phyloP scores from a whole-genome alignment of 2,329 filamentous ascomycete species.

The Rachicladosporium sp. region DNA sequence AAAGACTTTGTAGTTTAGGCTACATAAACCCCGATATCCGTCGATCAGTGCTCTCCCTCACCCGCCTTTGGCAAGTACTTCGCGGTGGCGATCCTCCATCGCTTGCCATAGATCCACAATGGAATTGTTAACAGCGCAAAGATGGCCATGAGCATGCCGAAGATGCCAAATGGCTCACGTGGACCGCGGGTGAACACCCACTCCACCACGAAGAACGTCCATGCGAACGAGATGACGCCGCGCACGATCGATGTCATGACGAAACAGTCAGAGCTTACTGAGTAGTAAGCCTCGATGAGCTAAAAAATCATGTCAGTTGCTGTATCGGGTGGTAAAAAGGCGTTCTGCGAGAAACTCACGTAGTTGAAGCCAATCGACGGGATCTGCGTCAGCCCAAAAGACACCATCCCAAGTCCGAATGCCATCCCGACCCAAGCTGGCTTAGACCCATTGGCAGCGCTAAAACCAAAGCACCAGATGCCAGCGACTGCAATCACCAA shows the following conservation, averaged over 20 bases:
- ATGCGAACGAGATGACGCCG: slow-evolving; percentile 40
- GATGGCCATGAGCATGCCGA: slow-evolving; percentile 39
- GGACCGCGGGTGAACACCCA: slow-evolving; percentile 35
- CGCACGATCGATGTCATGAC: slow-evolving; percentile 41
- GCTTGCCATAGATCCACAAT: slow-evolving; percentile 28
- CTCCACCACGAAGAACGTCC: slow-evolving; percentile 41
- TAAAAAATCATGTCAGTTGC: slow-evolving; percentile 9
- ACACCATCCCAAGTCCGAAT: slow-evolving; percentile 29
- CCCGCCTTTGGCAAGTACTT: slow-evolving; percentile 7
- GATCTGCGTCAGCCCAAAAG: slow-evolving; percentile 30
- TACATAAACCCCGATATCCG: too few species aligned
- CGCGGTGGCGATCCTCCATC: slow-evolving; percentile 29
- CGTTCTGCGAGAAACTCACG: slow-evolving; percentile 7
- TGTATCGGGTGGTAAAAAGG: too few species aligned
- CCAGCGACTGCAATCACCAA: slow-evolving; percentile 28
- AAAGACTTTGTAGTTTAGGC: too few species aligned
- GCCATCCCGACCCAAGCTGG: slow-evolving; percentile 29
- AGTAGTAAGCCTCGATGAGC: slow-evolving; percentile 40
- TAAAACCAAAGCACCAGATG: slow-evolving; percentile 28
- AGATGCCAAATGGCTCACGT: slow-evolving; percentile 41
- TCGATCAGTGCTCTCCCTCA: too few species aligned
- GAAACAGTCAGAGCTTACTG: slow-evolving; percentile 40
- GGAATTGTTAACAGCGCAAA: slow-evolving; percentile 31
- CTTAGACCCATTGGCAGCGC: slow-evolving; percentile 24
- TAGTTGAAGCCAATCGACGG: slow-evolving; percentile 34